phyloP scores from a whole-genome alignment of 2,329 filamentous ascomycete species.

The Colletotrichum abscissum region DNA sequence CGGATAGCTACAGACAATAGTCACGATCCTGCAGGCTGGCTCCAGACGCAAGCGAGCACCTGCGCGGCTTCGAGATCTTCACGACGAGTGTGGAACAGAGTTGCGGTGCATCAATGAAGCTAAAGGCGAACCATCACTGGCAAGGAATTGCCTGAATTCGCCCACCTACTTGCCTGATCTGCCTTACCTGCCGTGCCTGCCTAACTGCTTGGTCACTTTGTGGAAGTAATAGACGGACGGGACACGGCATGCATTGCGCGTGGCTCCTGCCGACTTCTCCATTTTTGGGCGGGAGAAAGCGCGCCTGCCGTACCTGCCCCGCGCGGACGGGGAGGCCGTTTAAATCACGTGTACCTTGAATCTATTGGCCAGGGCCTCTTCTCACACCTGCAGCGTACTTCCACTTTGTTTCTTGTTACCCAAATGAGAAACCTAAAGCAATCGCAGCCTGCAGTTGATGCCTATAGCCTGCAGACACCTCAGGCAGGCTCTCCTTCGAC shows the following conservation, averaged over 20 bases:
- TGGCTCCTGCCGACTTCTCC: neutral
- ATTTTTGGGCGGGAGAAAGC: neutral
- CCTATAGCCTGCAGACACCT: neutral
- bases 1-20: constrained; percentile 39
- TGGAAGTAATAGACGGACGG: neutral
- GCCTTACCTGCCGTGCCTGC: neutral
- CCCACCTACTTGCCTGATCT: neutral
- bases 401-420: neutral
- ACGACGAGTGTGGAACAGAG: neutral
- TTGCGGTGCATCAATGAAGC: neutral
- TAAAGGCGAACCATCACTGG: neutral
- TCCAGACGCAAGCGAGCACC: neutral
- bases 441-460: neutral
- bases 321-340: neutral
- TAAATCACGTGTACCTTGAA: neutral
- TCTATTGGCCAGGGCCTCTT: too few species aligned
- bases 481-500: neutral
- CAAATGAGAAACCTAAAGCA: neutral
- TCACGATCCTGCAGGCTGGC: neutral
- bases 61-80: constrained; percentile 5
- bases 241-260: neutral
- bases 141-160: neutral
- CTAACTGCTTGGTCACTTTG: neutral
- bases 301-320: neutral
- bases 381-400: constrained; percentile 2